Percentiles rank a stretch among this genome's conserved stretches.
phyloP scores from a whole-genome alignment of 78 protist genomes.

The Isochrysis galbana region DNA sequence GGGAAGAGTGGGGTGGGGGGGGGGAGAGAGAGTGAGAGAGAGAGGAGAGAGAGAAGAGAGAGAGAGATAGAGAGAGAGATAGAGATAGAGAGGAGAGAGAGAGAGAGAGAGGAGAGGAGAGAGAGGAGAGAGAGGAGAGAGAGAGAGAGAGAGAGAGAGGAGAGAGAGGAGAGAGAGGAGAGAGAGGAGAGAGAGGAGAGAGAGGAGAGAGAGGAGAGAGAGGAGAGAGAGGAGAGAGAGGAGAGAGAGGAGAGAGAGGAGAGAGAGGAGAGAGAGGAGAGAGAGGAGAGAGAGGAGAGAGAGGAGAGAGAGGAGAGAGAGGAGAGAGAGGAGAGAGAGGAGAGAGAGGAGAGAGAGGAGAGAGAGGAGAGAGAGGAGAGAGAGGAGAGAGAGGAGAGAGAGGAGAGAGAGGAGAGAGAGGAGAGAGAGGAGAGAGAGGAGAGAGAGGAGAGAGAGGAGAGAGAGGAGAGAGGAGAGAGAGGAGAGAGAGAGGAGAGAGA shows the following conservation, averaged over 20 bases:
- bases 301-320: neutral
- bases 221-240: neutral
- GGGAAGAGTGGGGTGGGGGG: neutral
- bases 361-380: neutral
- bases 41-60: neutral
- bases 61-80: neutral
- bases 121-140: neutral
- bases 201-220: neutral
- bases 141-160: neutral
- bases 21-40: neutral
- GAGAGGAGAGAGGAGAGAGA: neutral
- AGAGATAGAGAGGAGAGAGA: slow-evolving; percentile 6
- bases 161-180: neutral
- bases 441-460: neutral
- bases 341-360: neutral
- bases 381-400: neutral
- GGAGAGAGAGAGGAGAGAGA: neutral
- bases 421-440: neutral
- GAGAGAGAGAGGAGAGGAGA: neutral
- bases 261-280: neutral
- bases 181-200: neutral
- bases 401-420: neutral
- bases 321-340: neutral
- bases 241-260: neutral
- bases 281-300: neutral